Base-by-base conservation (phyloP, 768 basidiomycete genomes). In the Suillus bovinus region DNA sequence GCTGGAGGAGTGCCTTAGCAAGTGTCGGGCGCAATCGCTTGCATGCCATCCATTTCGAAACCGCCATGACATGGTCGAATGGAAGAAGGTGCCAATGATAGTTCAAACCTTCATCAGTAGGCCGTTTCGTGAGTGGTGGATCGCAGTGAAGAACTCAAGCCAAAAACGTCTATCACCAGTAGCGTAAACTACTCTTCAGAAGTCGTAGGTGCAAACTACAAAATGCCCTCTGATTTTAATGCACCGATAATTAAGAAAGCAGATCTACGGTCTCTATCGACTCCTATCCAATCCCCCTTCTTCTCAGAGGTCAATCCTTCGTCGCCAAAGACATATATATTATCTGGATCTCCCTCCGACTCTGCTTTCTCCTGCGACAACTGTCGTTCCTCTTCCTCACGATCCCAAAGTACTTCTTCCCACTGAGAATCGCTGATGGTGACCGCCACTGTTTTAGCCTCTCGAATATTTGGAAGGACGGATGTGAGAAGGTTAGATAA, bases 181-280 rank as follows among this genome's bases (percentile, higher is more conserved):
- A 41, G 39, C 27, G 34, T 49, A 31, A 41, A 79, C 16, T 49
- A 27, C 24, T 49, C 46, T 24, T n/a, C 46, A 24, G 24, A 47
- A 24, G 24, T 24, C 24, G 6, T 47, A 47, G 14, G 11, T 46
- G 44, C 22, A 46, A 46, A 47, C 74, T 64, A 85, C 46, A 93
- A 69, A 24, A 93, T 80, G 5, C 87, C 88, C 72, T 93, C 91
- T 17, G 86, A 85, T 66, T 83, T 84, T 66, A 93, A 72, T 22
- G 88, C 89, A 53, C 90, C 90, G 68, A 91, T 85, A 60, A 93
- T 91, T 69, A 91, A 74, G 76, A 85, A 93, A 24, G 91, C 90
- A 13, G 90, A 91, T 63, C 91, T 78, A 59, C 88, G 82, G 70
- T 94, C 91, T 70, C 91, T 83, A 68, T 92, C 89, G 41, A 90